Evolutionary conservation across 805 yeast species (phyloP).

Genomic region (Zygotorulaspora sp.): DNA sequence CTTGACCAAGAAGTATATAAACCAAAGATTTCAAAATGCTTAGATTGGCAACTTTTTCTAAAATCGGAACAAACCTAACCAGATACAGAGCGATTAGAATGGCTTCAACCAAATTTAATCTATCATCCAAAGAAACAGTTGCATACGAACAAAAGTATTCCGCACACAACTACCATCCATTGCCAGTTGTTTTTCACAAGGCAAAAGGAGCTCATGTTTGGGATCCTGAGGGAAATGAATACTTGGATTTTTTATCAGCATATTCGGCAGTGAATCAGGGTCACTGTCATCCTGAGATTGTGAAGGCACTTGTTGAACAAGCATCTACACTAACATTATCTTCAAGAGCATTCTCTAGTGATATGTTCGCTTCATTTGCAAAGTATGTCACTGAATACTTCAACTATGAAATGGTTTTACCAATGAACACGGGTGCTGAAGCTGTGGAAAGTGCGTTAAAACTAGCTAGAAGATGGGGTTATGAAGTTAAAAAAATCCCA

Average conservation of each 20-base stretch:
- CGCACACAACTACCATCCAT: constrained; percentile 95
- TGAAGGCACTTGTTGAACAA: constrained; percentile 80
- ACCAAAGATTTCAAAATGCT: too few species aligned
- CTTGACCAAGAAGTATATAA: too few species aligned
- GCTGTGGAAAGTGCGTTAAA: constrained; percentile 95
- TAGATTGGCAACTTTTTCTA: too few species aligned
- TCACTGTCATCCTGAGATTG: constrained; percentile 92
- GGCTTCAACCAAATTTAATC: constrained; percentile 26
- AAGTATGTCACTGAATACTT: constrained; percentile 85
- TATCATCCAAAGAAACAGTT: constrained; percentile 62
- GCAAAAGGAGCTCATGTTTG: constrained; percentile 92
- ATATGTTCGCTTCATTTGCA: constrained; percentile 81
- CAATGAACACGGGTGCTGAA: constrained; percentile 99
- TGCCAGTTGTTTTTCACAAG: constrained; percentile 86
- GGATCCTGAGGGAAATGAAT: constrained; percentile 97
- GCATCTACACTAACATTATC: constrained; percentile 79
- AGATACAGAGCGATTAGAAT: constrained; percentile 1
- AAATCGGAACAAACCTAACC: neutral
- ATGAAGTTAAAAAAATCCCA: constrained; percentile 77
- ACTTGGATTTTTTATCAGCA: constrained; percentile 87
- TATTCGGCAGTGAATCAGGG: constrained; percentile 98
- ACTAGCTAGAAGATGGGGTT: constrained; percentile 97
- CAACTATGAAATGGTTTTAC: constrained; percentile 86
- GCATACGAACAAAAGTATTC: constrained; percentile 74
- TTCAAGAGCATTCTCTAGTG: constrained; percentile 89